These are phyloP conservation scores for Prinsepia uniflora DNA, from an alignment of 306 rosid species.

Conservation along the genomic window DNA sequence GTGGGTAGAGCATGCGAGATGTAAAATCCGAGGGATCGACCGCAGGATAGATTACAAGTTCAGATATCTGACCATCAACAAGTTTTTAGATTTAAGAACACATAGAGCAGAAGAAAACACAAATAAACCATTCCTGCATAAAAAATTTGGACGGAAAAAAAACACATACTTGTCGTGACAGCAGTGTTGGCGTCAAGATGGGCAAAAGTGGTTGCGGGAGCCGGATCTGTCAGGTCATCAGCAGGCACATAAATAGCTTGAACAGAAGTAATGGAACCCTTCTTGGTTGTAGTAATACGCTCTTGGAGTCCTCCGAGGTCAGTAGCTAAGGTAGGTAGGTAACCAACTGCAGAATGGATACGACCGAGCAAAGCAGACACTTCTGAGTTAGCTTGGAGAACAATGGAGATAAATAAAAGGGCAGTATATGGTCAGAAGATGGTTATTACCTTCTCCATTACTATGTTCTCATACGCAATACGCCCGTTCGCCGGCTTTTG, in stretches of 20 bases:
- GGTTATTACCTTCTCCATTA: too few species aligned
- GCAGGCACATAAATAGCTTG: slow-evolving; percentile 99
- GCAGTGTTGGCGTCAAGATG: slow-evolving; percentile 98
- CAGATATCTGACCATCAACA: slow-evolving; percentile 56
- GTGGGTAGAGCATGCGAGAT: slow-evolving; percentile 98
- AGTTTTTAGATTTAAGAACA: not conserved
- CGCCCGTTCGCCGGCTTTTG: too few species aligned
- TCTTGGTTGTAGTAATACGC: slow-evolving; percentile 93
- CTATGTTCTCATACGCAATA: too few species aligned
- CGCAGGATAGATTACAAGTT: slow-evolving; percentile 97
- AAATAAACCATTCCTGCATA: not conserved
- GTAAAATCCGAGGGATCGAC: slow-evolving; percentile 94
- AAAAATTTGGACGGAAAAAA: not conserved
- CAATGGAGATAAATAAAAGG: slow-evolving; percentile 1
- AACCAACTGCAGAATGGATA: slow-evolving; percentile 98
- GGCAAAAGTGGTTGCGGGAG: slow-evolving; percentile 97
- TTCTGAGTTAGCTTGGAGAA: slow-evolving; percentile 84
- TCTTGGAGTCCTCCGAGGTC: slow-evolving; percentile 99
- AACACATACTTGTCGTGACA: slow-evolving; percentile 69
- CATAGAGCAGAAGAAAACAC: not conserved
- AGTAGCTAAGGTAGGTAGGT: slow-evolving; percentile 95
- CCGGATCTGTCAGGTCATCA: slow-evolving; percentile 99
- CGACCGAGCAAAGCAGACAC: slow-evolving; percentile 99
- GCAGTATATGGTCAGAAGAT: not conserved
- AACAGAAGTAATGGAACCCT: slow-evolving; percentile 96